Base-by-base conservation (phyloP, 1,284 basidiomycete species). In the Sporisorium sorghi region DNA sequence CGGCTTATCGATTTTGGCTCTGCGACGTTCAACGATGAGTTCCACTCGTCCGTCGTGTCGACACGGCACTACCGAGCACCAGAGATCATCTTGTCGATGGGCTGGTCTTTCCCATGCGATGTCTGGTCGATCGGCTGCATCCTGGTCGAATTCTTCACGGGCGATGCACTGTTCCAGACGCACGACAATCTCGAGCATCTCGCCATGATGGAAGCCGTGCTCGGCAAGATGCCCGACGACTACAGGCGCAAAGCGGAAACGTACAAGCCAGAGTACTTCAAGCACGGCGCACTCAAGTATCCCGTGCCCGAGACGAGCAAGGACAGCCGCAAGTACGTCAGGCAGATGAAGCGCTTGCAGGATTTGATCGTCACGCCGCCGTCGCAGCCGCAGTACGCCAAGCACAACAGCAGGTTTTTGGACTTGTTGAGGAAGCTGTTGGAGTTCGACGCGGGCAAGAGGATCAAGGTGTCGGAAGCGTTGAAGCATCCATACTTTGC, bases 151-250 rank as follows among this genome's bases (percentile, higher is more conserved):
- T 98, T 99, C 85, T 97, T 91, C 86, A 99, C 97, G 3, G 97
- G 97, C 35, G 91, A 96, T 47, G 97, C 97, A 5, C 88, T 99
- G 32, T 99, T 98, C 87, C 97, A 99, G 86, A 99, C 97, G 0
- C 96, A 98, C 83, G 96, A 99, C 86, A 99, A 99, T 84, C 89
- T 99, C 12, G 97, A 99, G 61, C 97, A 99, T 85, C 90, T 99
- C 8, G 97, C 97, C 44, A 99, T 99, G 97, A 99, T 99, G 97
- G 95, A 99, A 85, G 91, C 92, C 76, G 97, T 99, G 35, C 96
- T 99, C 90, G 97, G 96, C 67, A 92, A 91, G 86, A 95, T 99
- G 91, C 94, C 95, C 0, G 90, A 91, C 47, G 89, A 91, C 5
- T 94, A 96, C 84, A 76, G 86, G 2, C 84, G 86, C 21, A 85